A percentile compares a stretch with the other conserved stretches of the same genome.
phyloP scores from a whole-genome alignment of 2,329 filamentous ascomycete species.

The Chaetomiaceae sp. region DNA sequence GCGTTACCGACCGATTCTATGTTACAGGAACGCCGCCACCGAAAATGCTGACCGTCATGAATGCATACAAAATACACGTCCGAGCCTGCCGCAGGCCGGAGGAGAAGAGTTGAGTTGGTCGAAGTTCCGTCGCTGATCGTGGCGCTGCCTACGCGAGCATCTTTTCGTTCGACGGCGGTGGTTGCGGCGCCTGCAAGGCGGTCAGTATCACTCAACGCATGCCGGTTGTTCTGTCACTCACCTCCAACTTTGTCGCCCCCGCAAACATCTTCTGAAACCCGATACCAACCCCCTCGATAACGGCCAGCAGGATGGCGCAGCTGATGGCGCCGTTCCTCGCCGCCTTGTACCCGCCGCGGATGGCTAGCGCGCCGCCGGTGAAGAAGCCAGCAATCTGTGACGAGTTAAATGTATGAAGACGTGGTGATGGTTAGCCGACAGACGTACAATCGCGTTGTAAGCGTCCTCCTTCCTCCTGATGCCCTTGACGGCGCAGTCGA shows the following conservation, averaged over 20 bases:
- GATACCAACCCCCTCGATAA: constrained; percentile 97
- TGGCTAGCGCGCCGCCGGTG: constrained; percentile 84
- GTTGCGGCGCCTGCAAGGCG: constrained; percentile 17
- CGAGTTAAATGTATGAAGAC: constrained; percentile 2
- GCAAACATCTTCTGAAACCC: constrained; percentile 40
- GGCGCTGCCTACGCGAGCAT: constrained; percentile 18
- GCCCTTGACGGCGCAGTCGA: constrained; percentile 95
- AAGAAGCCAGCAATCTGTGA: constrained; percentile 79
- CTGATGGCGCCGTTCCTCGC: constrained; percentile 94
- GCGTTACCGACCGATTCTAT: constrained; percentile 24
- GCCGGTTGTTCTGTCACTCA: constrained; percentile 2
- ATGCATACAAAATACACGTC: constrained; percentile 26
- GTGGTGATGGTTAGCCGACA: not conserved
- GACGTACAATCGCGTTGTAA: constrained; percentile 75
- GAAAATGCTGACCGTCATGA: constrained; percentile 25
- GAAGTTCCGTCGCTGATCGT: constrained; percentile 7
- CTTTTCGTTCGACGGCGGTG: constrained; percentile 20
- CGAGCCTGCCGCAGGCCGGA: constrained; percentile 9
- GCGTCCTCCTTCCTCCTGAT: constrained; percentile 94
- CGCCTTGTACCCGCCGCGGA: constrained; percentile 85
- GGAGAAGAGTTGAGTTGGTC: constrained; percentile 24
- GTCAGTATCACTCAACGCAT: constrained; percentile 1
- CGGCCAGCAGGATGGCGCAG: constrained; percentile 85
- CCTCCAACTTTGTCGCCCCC: constrained; percentile 24
- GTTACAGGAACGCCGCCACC: constrained; percentile 26